phyloP scores from a whole-genome alignment of 129 eudicot species.

The Gnaphalium uliginosum region DNA sequence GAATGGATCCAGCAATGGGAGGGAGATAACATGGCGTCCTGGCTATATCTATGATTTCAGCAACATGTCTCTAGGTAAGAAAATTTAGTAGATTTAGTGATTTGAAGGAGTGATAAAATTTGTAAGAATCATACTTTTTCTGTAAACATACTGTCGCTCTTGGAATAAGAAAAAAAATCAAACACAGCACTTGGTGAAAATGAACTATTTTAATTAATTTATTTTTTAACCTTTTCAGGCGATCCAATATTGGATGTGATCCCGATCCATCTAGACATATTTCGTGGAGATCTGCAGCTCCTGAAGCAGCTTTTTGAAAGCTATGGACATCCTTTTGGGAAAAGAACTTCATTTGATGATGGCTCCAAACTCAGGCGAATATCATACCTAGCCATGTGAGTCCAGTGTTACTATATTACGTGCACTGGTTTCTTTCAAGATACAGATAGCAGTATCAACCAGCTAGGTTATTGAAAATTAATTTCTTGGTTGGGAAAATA shows the following conservation, averaged over 20 bases:
- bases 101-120: too few species aligned
- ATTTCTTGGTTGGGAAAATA: not conserved
- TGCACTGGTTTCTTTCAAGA: not conserved
- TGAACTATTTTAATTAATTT: not conserved
- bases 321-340: constrained; percentile 64
- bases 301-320: constrained; percentile 65
- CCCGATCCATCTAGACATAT: constrained; percentile 76
- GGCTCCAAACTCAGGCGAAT: constrained; percentile 39
- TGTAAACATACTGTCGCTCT: not conserved
- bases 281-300: constrained; percentile 67
- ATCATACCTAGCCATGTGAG: constrained; percentile 88
- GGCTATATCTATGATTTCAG: constrained; percentile 88
- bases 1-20: constrained; percentile 27
- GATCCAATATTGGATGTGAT: constrained; percentile 82
- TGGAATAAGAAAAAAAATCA: too few species aligned
- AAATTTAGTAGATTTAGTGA: not conserved
- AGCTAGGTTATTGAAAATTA: not conserved
- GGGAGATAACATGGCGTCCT: constrained; percentile 57
- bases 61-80: constrained; percentile 78
- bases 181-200: too few species aligned
- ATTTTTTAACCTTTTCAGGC: constrained; percentile 44
- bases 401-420: not conserved
- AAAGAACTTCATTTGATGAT: constrained; percentile 30
- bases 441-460: not conserved
- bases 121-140: not conserved